Evolutionary conservation across 768 basidiomycete genomes (phyloP), one percentile per base, ranked within the genome.

Genomic region (Tephrocybe sp.): DNA sequence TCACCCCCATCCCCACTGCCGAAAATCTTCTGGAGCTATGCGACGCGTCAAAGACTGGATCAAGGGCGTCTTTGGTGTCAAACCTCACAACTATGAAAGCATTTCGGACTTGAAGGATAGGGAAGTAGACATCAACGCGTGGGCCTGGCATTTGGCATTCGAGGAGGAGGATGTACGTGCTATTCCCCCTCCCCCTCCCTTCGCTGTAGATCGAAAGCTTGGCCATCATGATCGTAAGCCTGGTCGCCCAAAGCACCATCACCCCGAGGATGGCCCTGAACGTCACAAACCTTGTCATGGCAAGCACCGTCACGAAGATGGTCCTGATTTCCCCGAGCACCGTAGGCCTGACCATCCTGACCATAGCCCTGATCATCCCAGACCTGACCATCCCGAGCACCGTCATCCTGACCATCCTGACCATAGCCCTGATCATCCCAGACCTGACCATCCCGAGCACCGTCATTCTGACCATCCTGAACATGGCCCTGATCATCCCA

Each of bases 31-130:
- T 43, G 56, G 60, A n/a, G 26, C 65, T 39, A 26, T 54, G 5
- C 56, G 62, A 26, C 62, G 60, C 13, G 45, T 65, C 12, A 63
- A 62, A n/a, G 60, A 69, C 34, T 70, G 68, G 64, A 59, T 76
- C 20, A 73, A 71, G 57, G 51, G 58, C 14, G 52, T 73, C 5
- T 73, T 76, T 43, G 74, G 74, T 10, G 70, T 74, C 39, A 52
- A 64, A 22, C 65, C 71, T 22, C 68, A 62, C 35, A 33, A 49
- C 34, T 57, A 59, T 16, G 33, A 48, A 17, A 50, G 36, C 9
- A 35, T 53, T 35, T 36, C 47, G 36, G 40, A 38, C 6, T 31
- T 23, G n/a, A 39, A 38, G 23, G 59, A 35, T 4, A 13, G 40
- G 33, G 38, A 43, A 30, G 12, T 42, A 6, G 33, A 36, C 16